phyloP scores from a whole-genome alignment of 106 monocot species.

The Triglochin maritima region DNA sequence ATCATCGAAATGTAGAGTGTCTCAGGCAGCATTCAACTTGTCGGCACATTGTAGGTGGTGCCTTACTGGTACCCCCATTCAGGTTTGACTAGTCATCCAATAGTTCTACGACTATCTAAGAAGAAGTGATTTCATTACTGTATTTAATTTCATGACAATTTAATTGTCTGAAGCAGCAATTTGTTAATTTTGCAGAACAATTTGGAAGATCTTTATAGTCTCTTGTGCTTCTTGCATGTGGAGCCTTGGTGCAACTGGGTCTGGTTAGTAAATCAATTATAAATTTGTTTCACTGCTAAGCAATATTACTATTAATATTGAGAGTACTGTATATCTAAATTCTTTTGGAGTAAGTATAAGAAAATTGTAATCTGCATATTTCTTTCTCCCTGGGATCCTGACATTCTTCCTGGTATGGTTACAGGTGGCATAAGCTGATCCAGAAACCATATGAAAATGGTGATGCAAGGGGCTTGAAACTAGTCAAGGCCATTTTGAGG shows the following conservation, averaged over 20 bases:
- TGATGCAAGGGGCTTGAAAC: slow-evolving; percentile 62
- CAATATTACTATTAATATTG: too few relatives aligned
- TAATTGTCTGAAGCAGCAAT: background rate
- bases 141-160: background rate
- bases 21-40: slow-evolving; percentile 59
- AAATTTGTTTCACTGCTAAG: background rate
- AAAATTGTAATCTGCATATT: too few relatives aligned
- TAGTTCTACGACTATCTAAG: background rate
- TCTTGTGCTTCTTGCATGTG: slow-evolving; percentile 78
- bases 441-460: slow-evolving; percentile 81
- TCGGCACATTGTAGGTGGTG: slow-evolving; percentile 71
- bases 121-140: background rate
- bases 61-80: slow-evolving; percentile 83
- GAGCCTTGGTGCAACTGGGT: slow-evolving; percentile 78
- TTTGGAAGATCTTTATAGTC: slow-evolving; percentile 91
- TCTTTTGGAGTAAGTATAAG: too few relatives aligned
- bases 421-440: slow-evolving; percentile 84
- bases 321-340: too few relatives aligned
- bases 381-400: too few relatives aligned
- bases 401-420: too few relatives aligned
- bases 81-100: slow-evolving; percentile 23
- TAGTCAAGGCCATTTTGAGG: slow-evolving; percentile 71
- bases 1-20: slow-evolving; percentile 51
- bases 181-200: slow-evolving; percentile 46
- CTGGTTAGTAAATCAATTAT: slow-evolving; percentile 34